Evolutionary conservation across 2,329 filamentous ascomycete genomes (phyloP).

Genomic region (Sclerotinia sclerotiorum): DNA sequence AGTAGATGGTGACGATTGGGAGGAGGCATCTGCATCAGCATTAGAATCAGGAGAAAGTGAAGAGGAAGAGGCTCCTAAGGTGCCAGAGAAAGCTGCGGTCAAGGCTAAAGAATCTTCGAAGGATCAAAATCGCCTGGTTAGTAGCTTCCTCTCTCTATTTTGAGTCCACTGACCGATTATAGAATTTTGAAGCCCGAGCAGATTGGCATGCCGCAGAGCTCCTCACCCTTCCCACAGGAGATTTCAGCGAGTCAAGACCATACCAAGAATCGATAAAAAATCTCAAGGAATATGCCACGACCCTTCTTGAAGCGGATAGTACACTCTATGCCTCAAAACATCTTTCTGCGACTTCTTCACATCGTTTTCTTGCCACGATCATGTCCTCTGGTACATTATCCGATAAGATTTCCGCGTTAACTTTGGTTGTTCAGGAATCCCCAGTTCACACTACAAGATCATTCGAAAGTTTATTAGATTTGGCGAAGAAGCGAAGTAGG

Average conservation of each 20-base stretch:
- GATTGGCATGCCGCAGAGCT: constrained; percentile 66
- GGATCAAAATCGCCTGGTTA: constrained; percentile 40
- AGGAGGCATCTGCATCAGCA: constrained; percentile 32
- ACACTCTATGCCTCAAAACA: constrained; percentile 69
- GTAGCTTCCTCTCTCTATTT: constrained; percentile 27
- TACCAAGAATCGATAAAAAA: constrained; percentile 55
- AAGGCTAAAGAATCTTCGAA: constrained; percentile 29
- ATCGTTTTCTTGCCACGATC: constrained; percentile 95
- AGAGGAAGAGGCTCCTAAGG: constrained; percentile 38
- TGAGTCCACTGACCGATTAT: constrained; percentile 37
- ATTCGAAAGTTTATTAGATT: constrained; percentile 75
- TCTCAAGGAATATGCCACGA: constrained; percentile 68
- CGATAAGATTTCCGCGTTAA: constrained; percentile 94
- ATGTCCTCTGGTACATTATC: constrained; percentile 95
- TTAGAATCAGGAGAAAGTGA: constrained; percentile 41
- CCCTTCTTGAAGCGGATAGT: constrained; percentile 76
- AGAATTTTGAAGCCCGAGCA: constrained; percentile 61
- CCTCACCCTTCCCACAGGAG: constrained; percentile 49
- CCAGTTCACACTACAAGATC: constrained; percentile 89
- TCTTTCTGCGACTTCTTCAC: constrained; percentile 77
- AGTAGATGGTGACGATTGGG: constrained; percentile 40
- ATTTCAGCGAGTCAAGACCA: constrained; percentile 48
- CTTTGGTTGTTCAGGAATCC: constrained; percentile 91
- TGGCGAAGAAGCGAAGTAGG: constrained; percentile 92
- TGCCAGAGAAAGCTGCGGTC: constrained; percentile 30